A percentile compares a stretch with the other conserved stretches of the same genome.
Evolutionary conservation across 352 stramenopile species (phyloP).

Genomic region (Pythium brachiatum): DNA sequence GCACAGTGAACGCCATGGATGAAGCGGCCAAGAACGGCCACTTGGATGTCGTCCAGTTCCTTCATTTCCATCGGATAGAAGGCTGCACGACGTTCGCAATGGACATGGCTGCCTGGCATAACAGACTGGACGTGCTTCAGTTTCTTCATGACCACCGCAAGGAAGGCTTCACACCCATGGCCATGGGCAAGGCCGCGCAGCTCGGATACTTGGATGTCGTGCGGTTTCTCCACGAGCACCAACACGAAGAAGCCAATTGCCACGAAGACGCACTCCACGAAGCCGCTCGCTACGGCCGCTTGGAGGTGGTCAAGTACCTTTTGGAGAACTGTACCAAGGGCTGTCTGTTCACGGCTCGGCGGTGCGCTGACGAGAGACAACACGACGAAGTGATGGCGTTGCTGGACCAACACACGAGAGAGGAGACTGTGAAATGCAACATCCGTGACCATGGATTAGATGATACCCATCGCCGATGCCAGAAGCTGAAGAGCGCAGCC

Average conservation of each 20-base stretch:
- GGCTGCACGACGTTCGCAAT: slow-evolving; percentile 1
- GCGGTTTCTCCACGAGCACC: slow-evolving; percentile 1
- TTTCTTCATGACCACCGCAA: slow-evolving; percentile 2
- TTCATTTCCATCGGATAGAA: neutral
- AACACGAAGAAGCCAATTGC: neutral
- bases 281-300: neutral
- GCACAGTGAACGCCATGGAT: slow-evolving; percentile 2
- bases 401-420: neutral
- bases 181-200: neutral
- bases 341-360: neutral
- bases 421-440: neutral
- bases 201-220: neutral
- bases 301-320: neutral
- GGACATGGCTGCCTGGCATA: neutral
- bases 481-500: neutral
- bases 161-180: neutral
- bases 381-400: neutral
- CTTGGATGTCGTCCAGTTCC: neutral
- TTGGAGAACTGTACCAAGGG: neutral
- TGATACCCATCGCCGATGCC: neutral
- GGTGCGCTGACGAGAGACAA: neutral
- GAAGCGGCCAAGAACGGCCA: neutral
- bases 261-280: neutral
- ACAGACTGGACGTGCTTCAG: neutral
- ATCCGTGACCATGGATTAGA: neutral